These are phyloP conservation scores for Trypanosoma rangeli DNA, from an alignment of 208 protist species.

Conservation along the genomic window DNA sequence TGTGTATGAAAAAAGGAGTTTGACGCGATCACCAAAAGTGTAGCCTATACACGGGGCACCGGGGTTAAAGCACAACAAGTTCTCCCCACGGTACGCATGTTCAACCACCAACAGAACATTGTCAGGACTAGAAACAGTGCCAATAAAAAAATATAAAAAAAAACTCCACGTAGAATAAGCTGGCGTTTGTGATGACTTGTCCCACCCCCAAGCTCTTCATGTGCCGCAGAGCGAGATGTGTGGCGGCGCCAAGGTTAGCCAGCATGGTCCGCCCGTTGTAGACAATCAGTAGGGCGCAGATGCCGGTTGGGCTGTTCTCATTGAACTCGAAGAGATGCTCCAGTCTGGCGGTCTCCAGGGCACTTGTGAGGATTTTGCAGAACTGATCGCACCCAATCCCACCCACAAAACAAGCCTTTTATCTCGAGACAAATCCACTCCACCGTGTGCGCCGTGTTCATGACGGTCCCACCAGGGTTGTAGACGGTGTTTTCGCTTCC, in stretches of 20 bases:
- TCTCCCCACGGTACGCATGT: constrained; percentile 83
- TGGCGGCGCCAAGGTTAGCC: constrained; percentile 93
- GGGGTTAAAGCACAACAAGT: constrained; percentile 95
- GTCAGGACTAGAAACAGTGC: constrained; percentile 91
- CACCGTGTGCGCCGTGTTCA: constrained; percentile 95
- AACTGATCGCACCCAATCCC: constrained; percentile 94
- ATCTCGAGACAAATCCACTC: constrained; percentile 68
- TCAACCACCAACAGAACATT: constrained; percentile 70
- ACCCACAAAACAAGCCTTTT: constrained; percentile 73
- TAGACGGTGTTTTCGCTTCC: constrained; percentile 77
- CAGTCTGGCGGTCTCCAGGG: constrained; percentile 71
- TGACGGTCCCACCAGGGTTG: constrained; percentile 96
- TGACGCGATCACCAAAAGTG: constrained; percentile 85
- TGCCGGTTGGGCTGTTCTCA: constrained; percentile 88
- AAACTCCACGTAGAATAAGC: constrained; percentile 92
- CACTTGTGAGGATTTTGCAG: constrained; percentile 59
- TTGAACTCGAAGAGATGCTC: constrained; percentile 70
- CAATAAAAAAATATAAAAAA: constrained; percentile 94
- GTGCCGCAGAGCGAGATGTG: constrained; percentile 84
- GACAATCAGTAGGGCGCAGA: constrained; percentile 95
- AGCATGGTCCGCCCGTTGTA: constrained; percentile 92
- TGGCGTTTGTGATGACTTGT: constrained; percentile 49
- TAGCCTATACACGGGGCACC: constrained; percentile 94
- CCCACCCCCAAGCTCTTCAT: constrained; percentile 53
- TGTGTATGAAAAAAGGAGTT: constrained; percentile 86